phyloP scores from a whole-genome alignment of 73 alveolate species.

The Paramecium primaurelia region DNA sequence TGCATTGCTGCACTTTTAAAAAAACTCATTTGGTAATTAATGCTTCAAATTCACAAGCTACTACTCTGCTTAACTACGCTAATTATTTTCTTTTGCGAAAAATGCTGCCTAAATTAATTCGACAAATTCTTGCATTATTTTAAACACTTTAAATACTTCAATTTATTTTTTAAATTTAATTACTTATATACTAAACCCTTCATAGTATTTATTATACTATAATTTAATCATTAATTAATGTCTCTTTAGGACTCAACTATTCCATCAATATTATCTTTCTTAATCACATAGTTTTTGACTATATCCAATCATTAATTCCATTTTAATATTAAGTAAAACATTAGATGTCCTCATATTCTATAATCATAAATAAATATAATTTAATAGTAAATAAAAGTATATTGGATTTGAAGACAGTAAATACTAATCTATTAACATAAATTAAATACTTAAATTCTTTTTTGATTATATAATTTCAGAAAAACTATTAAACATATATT shows the following conservation, averaged over 20 bases:
- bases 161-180: neutral
- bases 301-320: neutral
- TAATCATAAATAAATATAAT: too few species aligned
- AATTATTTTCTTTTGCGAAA: neutral
- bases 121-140: slow-evolving; percentile 3
- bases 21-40: neutral
- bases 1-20: neutral
- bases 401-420: too few species aligned
- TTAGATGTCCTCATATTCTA: too few species aligned
- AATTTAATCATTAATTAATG: neutral
- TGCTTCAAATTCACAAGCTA: neutral
- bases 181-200: neutral
- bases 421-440: too few species aligned
- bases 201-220: neutral
- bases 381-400: too few species aligned
- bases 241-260: neutral
- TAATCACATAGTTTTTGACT: neutral
- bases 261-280: neutral
- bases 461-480: too few species aligned
- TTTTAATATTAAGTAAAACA: too few species aligned
- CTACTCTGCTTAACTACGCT: slow-evolving; percentile 6
- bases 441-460: too few species aligned
- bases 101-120: slow-evolving; percentile 6
- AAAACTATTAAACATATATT: too few species aligned
- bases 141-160: slow-evolving; percentile 26